A percentile compares a stretch with the other conserved stretches of the same genome.
Evolutionary conservation across 805 yeast species (phyloP).

Genomic region (Nakazawaea wyomingensis): DNA sequence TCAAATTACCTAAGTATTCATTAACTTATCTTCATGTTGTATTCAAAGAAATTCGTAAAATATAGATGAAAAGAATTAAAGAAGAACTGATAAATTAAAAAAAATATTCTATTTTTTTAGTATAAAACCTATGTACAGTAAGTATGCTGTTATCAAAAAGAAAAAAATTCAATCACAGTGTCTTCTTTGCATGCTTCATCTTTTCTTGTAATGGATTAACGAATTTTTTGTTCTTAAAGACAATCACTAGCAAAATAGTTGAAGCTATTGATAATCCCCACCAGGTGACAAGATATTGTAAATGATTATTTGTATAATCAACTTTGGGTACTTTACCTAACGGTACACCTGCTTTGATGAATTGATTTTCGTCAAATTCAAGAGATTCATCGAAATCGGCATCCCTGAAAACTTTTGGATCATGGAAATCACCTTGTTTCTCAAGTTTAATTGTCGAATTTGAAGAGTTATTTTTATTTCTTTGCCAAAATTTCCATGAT

Average conservation of each 20-base stretch:
- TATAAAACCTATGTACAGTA: too few species aligned
- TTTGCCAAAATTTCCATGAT: conserved; percentile 27
- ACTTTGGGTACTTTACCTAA: conserved; percentile 78
- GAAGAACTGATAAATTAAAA: too few species aligned
- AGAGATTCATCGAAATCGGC: conserved; percentile 5
- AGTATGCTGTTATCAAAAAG: too few species aligned
- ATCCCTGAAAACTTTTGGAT: conserved; percentile 9
- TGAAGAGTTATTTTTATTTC: not conserved
- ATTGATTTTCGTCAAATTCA: conserved; percentile 36
- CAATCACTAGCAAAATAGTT: conserved; percentile 54
- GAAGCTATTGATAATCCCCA: conserved; percentile 79
- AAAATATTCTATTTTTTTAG: too few species aligned
- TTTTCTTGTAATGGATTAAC: conserved; percentile 40
- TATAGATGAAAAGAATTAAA: too few species aligned
- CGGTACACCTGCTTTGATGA: conserved; percentile 82
- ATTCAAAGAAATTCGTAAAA: too few species aligned
- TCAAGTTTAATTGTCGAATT: too few species aligned
- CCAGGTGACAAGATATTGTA: conserved; percentile 94
- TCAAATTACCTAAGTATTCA: too few species aligned
- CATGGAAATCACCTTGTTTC: not conserved
- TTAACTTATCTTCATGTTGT: too few species aligned
- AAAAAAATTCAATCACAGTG: too few species aligned
- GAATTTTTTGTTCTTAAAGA: conserved; percentile 38
- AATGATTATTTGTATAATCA: conserved; percentile 80
- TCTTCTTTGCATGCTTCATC: conserved; percentile 42